Evolutionary conservation across 2,329 filamentous ascomycete species (phyloP), one percentile per base, ranked within the genome.

Genomic region (Mycosphaerella sp.): DNA sequence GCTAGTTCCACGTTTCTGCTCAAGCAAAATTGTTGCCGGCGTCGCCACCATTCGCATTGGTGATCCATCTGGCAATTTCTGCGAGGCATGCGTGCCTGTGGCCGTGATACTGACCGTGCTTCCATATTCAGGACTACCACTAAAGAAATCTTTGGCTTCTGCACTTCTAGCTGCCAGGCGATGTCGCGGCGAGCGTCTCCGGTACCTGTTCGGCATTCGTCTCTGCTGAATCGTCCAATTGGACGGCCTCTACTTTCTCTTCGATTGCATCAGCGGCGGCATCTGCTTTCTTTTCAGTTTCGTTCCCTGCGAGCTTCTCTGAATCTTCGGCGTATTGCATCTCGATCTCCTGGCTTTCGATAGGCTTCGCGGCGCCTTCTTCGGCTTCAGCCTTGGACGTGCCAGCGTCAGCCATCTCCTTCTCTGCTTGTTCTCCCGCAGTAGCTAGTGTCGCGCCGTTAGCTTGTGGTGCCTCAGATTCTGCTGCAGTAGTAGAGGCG

Each of bases 391-490:
- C 44, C 14, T 49, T 49, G n/a, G 43, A 27, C 25, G 49, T 52
- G 32, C 40, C 52, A 21, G 41, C 37, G n/a, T 44, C 47, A 13
- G 21, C 46, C 8, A 41, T 41, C n/a, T 50, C 47, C 47, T 54
- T 54, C 12, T 34, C 39, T 16, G 58, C 50, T 21, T 59, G 57
- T 49, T 66, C 62, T 18, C 63, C 43, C 34, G 62, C 61, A 8
- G 59, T 49, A 50, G 68, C 64, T 44, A 67, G 12, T 21, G 41
- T 30, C 16, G 68, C 21, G 42, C 55, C 42, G 55, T 65, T 36
- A 54, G 55, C 30, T 9, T 16, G 17, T 2, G 44, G 18, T 6
- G 32, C 14, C 21, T 46, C 44, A 1, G 44, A 59, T 64, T 65
- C 50, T 62, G 59, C 30, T 34, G 9, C 30, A 34, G 30, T n/a